These are phyloP conservation scores for Pythium periplocum DNA, from an alignment of 352 stramenopile genomes.

Conservation along the genomic window DNA sequence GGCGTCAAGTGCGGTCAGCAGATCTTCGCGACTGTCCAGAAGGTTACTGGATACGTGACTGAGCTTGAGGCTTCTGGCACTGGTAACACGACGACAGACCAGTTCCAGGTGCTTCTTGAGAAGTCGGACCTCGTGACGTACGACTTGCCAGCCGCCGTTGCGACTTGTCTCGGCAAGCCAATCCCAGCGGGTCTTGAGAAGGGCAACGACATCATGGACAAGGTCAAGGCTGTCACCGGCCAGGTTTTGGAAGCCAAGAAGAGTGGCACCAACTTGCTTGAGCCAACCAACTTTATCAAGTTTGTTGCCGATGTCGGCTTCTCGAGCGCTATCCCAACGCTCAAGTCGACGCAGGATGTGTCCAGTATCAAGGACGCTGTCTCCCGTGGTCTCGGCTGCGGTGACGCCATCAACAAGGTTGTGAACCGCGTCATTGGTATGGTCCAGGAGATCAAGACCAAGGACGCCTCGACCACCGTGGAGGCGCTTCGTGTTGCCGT, in stretches of 20 bases:
- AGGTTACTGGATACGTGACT: slow-evolving; percentile 8
- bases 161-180: slow-evolving; percentile 34
- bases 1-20: slow-evolving; percentile 21
- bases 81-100: slow-evolving; percentile 35
- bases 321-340: not conserved
- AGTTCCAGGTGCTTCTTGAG: slow-evolving; percentile 43
- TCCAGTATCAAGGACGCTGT: not conserved
- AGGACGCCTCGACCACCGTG: slow-evolving; percentile 16
- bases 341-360: not conserved
- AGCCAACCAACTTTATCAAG: slow-evolving; percentile 13
- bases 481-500: slow-evolving; percentile 39
- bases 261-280: slow-evolving; percentile 8
- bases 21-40: slow-evolving; percentile 12
- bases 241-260: slow-evolving; percentile 28
- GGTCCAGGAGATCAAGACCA: slow-evolving; percentile 34
- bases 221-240: slow-evolving; percentile 27
- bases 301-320: slow-evolving; percentile 1
- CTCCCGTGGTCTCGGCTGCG: no score
- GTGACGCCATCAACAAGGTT: slow-evolving; percentile 33
- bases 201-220: slow-evolving; percentile 27
- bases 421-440: slow-evolving; percentile 9
- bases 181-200: slow-evolving; percentile 24
- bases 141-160: slow-evolving; percentile 44
- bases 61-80: slow-evolving; percentile 10
- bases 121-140: slow-evolving; percentile 52